Conservation (phyloP, 1,139 yeast genomes). For the Scheffersomyces stambukii region DNA sequence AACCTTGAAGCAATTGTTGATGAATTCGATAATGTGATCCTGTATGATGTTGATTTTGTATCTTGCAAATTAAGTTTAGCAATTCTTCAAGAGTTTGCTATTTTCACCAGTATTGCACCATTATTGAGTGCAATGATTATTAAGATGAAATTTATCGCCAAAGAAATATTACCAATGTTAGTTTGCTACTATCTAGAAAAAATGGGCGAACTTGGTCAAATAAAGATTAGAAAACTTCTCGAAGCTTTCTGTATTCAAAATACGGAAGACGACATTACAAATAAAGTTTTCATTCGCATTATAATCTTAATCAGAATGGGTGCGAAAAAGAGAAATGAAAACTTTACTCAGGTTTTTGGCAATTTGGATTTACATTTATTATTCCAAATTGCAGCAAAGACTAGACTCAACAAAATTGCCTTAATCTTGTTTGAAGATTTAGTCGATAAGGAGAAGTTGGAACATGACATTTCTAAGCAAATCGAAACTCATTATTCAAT, state of each 20-base stretch:
- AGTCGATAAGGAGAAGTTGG: slow-evolving; percentile 3
- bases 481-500: slow-evolving; percentile 9
- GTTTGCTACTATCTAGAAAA: slow-evolving; percentile 19
- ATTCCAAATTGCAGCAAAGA: slow-evolving; percentile 31
- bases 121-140: slow-evolving; percentile 22
- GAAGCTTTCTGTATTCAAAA: too few relatives aligned
- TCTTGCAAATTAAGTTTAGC: slow-evolving; percentile 28
- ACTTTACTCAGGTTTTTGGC: slow-evolving; percentile 32
- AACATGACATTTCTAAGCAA: neutral
- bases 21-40: slow-evolving; percentile 8
- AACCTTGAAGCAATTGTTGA: slow-evolving; percentile 11
- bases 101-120: slow-evolving; percentile 17
- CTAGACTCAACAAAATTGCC: slow-evolving; percentile 42
- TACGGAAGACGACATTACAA: too few relatives aligned
- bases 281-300: slow-evolving; percentile 30
- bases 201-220: slow-evolving; percentile 12
- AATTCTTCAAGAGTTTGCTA: slow-evolving; percentile 28
- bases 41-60: slow-evolving; percentile 19
- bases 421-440: slow-evolving; percentile 55
- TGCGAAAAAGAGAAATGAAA: slow-evolving; percentile 23
- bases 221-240: slow-evolving; percentile 9
- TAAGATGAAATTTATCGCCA: slow-evolving; percentile 20
- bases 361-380: slow-evolving; percentile 27
- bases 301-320: slow-evolving; percentile 45
- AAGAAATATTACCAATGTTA: slow-evolving; percentile 19